Conservation (phyloP, 352 stramenopile genomes). For the Plasmopara viticola region DNA sequence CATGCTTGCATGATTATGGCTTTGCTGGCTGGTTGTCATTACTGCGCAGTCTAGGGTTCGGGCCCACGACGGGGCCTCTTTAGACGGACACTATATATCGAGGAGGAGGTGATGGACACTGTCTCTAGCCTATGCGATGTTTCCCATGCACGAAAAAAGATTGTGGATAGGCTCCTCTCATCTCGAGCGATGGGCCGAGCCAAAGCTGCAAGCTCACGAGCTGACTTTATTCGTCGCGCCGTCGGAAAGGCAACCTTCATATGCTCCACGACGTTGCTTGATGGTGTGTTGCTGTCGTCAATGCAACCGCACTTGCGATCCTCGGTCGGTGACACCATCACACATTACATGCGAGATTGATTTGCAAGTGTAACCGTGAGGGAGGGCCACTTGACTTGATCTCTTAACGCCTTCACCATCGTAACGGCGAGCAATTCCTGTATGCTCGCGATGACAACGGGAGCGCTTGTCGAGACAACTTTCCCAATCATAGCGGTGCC, state of each 20-base stretch:
- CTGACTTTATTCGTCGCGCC: too few species aligned
- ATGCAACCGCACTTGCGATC: neutral
- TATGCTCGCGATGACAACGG: slow-evolving; percentile 8
- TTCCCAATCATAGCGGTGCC: slow-evolving; percentile 18
- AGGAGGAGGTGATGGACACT: slow-evolving; percentile 17
- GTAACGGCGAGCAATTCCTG: slow-evolving; percentile 28
- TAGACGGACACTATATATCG: slow-evolving; percentile 7
- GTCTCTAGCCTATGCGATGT: slow-evolving; percentile 17
- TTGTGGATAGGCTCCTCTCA: neutral
- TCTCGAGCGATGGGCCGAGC: too few species aligned
- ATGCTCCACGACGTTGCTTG: too few species aligned
- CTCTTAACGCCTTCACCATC: slow-evolving; percentile 20
- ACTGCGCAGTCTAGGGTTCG: slow-evolving; percentile 12
- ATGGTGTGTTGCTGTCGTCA: too few species aligned
- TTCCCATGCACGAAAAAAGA: slow-evolving; percentile 14
- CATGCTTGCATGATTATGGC: slow-evolving; percentile 28
- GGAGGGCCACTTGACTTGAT: slow-evolving; percentile 8
- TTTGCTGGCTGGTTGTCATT: slow-evolving; percentile 30
- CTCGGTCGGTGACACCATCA: neutral
- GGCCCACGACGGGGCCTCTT: slow-evolving; percentile 6
- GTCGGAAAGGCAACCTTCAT: too few species aligned
- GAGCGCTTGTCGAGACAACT: slow-evolving; percentile 6
- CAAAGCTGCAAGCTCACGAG: too few species aligned
- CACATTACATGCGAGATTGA: neutral
- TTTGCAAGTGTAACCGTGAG: neutral